phyloP scores from a whole-genome alignment of 257 asterid genomes.

The Nicotiana tabacum region DNA sequence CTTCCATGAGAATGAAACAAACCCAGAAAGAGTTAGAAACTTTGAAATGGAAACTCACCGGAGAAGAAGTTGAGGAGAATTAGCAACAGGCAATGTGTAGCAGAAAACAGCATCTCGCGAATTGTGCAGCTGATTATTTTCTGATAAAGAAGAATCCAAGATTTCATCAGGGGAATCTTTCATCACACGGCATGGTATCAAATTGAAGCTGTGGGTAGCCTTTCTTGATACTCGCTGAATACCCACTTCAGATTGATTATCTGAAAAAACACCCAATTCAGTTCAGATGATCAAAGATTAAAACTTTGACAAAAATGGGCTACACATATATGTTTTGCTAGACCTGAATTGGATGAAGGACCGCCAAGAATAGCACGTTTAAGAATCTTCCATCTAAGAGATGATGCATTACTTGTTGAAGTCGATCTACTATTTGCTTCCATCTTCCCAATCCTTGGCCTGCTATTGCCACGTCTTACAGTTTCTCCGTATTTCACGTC shows the following conservation, averaged over 20 bases:
- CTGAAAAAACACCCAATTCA: constrained; percentile 27
- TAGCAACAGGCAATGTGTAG: constrained; percentile 57
- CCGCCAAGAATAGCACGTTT: constrained; percentile 65
- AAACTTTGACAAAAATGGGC: neutral
- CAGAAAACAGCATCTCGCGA: constrained; percentile 48
- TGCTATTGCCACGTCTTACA: neutral
- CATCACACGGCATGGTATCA: constrained; percentile 46
- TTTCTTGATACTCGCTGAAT: constrained; percentile 58
- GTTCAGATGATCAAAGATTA: neutral
- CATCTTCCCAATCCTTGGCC: constrained; percentile 20
- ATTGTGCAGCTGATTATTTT: neutral
- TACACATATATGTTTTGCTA: neutral
- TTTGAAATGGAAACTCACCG: constrained; percentile 33
- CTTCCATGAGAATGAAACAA: neutral
- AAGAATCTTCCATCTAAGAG: constrained; percentile 72
- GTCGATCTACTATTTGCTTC: constrained; percentile 16
- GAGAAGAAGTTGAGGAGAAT: constrained; percentile 47
- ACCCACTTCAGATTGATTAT: constrained; percentile 33
- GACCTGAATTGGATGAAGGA: constrained; percentile 35
- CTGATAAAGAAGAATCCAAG: constrained; percentile 25
- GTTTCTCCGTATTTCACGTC: neutral
- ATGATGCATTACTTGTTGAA: constrained; percentile 34
- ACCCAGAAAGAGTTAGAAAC: neutral
- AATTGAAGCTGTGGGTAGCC: constrained; percentile 55
- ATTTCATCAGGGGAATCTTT: constrained; percentile 25